phyloP scores from a whole-genome alignment of 2,329 filamentous ascomycete species.

The Aspergillus costaricaensis region DNA sequence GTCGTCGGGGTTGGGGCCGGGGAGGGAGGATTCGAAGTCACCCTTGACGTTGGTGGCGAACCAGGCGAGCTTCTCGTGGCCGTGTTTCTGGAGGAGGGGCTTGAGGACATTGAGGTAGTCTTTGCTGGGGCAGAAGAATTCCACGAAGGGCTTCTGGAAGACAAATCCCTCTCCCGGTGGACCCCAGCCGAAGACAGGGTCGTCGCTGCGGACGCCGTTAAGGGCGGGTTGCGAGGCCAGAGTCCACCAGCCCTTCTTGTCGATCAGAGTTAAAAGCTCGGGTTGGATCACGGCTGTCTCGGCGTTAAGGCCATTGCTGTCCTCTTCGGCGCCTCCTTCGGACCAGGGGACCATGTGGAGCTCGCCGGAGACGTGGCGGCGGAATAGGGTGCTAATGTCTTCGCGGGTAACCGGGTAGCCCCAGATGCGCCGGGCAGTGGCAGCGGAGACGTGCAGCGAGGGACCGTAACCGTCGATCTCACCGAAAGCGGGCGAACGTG shows the following conservation, averaged over 20 bases:
- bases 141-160: conserved; percentile 97
- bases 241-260: conserved; percentile 85
- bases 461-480: conserved; percentile 98
- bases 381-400: conserved; percentile 81
- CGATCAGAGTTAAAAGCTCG: conserved; percentile 74
- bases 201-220: conserved; percentile 75
- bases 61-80: conserved; percentile 73
- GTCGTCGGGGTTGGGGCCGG: conserved; percentile 27
- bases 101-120: conserved; percentile 69
- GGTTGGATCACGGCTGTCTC: conserved; percentile 81
- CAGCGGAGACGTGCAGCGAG: conserved; percentile 86
- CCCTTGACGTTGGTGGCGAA: conserved; percentile 79
- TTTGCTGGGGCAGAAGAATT: conserved; percentile 79
- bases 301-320: conserved; percentile 51
- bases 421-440: conserved; percentile 82
- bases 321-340: conserved; percentile 68
- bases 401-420: conserved; percentile 68
- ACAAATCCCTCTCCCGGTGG: conserved; percentile 83
- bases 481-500: conserved; percentile 87
- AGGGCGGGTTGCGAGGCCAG: conserved; percentile 93
- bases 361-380: conserved; percentile 75
- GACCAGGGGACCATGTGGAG: conserved; percentile 88
- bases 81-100: conserved; percentile 60
- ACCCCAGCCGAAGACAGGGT: conserved; percentile 89
- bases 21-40: conserved; percentile 69